phyloP scores from a whole-genome alignment of 768 basidiomycete genomes.

The Collybia sordida region DNA sequence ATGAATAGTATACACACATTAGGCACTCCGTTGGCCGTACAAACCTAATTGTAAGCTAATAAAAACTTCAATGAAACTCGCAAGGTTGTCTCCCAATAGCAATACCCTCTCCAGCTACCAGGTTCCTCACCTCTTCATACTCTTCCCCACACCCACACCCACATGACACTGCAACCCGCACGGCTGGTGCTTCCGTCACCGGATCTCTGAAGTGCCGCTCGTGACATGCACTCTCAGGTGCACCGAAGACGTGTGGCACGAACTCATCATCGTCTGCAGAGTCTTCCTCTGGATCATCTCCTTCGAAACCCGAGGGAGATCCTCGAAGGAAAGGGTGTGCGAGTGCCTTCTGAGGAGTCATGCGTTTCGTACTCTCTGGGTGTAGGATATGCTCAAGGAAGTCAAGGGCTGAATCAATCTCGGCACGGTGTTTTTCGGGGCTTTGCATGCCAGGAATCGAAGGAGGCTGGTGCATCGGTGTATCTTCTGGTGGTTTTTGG shows the following conservation, averaged over 20 bases:
- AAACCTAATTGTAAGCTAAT: no score
- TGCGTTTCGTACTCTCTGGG: constrained; percentile 74
- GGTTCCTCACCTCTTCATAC: constrained; percentile 26
- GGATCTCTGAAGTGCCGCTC: constrained; percentile 59
- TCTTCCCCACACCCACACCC: constrained; percentile 28
- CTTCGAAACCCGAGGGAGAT: neutral
- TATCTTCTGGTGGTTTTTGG: neutral
- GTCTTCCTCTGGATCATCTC: constrained; percentile 25
- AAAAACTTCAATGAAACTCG: constrained; percentile 52
- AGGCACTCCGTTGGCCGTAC: neutral
- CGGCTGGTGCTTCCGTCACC: constrained; percentile 53
- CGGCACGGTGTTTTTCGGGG: constrained; percentile 43
- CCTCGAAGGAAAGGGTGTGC: constrained; percentile 71
- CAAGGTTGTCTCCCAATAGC: constrained; percentile 61
- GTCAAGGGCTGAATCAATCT: constrained; percentile 69
- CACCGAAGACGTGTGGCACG: constrained; percentile 59
- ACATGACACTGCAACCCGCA: constrained; percentile 40
- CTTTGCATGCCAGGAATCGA: constrained; percentile 10
- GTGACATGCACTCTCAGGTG: constrained; percentile 64
- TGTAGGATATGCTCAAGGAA: constrained; percentile 74
- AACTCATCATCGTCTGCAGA: constrained; percentile 60
- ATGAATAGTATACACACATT: neutral
- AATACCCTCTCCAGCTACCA: constrained; percentile 49
- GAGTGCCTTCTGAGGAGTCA: constrained; percentile 75
- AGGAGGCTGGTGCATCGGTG: constrained; percentile 6